Conservation (phyloP, 108 stramenopile species). For the Parietichytrium sp. region DNA sequence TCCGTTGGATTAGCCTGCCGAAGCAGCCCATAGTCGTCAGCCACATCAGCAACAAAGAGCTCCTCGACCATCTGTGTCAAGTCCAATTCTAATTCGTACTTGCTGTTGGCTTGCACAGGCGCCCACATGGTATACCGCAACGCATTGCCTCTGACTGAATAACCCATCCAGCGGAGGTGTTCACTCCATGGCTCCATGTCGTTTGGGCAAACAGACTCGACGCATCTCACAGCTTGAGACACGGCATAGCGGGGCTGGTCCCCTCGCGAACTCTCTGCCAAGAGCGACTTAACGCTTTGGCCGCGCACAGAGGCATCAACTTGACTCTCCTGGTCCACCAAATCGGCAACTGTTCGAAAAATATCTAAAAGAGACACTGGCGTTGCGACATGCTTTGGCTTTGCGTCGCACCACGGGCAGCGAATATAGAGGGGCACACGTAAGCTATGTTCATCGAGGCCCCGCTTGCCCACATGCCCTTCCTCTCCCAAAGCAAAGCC, state of each 20-base stretch:
- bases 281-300: too few relatives aligned
- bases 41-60: too few relatives aligned
- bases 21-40: too few relatives aligned
- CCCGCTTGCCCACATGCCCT: neutral
- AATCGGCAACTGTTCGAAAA: neutral
- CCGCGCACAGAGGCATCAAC: too few relatives aligned
- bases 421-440: constrained; percentile 8
- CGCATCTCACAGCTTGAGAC: neutral
- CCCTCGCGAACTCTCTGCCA: neutral
- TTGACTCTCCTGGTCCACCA: neutral
- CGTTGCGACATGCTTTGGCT: neutral
- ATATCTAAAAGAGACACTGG: neutral
- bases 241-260: neutral
- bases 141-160: too few relatives aligned
- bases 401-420: neutral
- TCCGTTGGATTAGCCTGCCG: too few relatives aligned
- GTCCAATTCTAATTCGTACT: too few relatives aligned
- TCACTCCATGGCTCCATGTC: neutral
- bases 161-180: neutral
- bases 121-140: too few relatives aligned
- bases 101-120: too few relatives aligned
- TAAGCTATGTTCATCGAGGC: neutral
- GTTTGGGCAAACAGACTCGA: neutral
- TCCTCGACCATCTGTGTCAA: too few relatives aligned
- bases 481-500: constrained; percentile 32